These are phyloP conservation scores for Alternaria viburni DNA, from an alignment of 2,329 filamentous ascomycete species.

Conservation along the genomic window DNA sequence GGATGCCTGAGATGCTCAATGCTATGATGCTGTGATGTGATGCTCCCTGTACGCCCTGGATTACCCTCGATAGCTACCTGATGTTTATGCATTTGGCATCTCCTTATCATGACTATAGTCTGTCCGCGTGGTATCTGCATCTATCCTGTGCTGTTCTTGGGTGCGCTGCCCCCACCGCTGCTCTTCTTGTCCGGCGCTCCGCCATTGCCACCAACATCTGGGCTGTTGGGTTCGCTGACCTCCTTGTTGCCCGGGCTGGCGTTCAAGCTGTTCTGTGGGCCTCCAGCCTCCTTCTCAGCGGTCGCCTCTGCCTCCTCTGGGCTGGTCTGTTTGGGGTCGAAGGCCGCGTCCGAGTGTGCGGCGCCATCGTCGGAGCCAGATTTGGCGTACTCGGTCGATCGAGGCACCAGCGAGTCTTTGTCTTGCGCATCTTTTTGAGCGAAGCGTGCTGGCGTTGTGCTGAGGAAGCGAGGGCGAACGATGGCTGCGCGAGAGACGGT, in stretches of 20 bases:
- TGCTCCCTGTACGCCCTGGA: background rate
- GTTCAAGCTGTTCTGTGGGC: conserved; percentile 54
- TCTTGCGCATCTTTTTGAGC: conserved; percentile 54
- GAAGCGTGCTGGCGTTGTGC: conserved; percentile 27
- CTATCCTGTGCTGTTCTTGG: conserved; percentile 39
- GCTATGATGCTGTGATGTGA: conserved; percentile 4
- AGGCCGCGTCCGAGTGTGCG: conserved; percentile 66
- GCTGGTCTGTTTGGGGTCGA: conserved; percentile 69
- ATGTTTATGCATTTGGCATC: background rate
- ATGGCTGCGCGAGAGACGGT: conserved; percentile 15
- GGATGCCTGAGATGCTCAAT: background rate
- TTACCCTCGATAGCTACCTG: background rate
- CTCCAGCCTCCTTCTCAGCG: conserved; percentile 45
- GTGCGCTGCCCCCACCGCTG: conserved; percentile 46
- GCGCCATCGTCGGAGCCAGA: conserved; percentile 68
- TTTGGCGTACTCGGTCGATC: conserved; percentile 70
- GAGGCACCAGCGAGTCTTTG: conserved; percentile 68
- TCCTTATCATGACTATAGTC: background rate
- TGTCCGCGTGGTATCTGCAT: background rate
- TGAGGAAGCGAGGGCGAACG: conserved; percentile 28
- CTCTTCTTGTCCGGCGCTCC: conserved; percentile 40
- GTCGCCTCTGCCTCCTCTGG: conserved; percentile 65
- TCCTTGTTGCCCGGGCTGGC: conserved; percentile 67
- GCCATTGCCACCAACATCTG: conserved; percentile 48
- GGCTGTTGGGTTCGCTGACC: conserved; percentile 57